phyloP scores from a whole-genome alignment of 176 grass and related monocot genomes.

The Eragrostis curvula region DNA sequence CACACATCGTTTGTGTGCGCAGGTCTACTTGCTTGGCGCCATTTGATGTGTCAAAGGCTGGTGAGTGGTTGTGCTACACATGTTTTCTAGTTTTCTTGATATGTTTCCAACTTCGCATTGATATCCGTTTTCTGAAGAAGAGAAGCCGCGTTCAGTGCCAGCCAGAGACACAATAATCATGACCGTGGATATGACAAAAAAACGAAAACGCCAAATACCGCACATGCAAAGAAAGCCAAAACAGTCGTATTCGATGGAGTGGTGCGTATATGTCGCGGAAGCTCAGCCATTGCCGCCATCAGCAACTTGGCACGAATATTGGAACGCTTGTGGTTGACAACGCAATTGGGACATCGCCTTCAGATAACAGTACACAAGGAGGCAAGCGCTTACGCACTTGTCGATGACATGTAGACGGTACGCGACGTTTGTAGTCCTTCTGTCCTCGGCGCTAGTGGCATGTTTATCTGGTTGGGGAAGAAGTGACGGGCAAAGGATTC shows the following conservation, averaged over 20 bases:
- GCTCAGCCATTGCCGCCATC: background rate
- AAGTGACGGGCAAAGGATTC: constrained; percentile 47
- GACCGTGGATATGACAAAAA: background rate
- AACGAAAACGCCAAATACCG: background rate
- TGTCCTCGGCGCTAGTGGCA: background rate
- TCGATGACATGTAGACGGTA: background rate
- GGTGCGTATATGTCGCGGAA: background rate
- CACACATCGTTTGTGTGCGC: constrained; percentile 38
- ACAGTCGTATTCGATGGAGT: background rate
- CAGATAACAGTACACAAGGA: background rate
- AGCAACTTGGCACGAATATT: constrained; percentile 5
- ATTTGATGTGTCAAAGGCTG: background rate
- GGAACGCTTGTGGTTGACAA: constrained; percentile 31
- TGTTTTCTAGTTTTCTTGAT: background rate
- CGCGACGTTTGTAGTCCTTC: constrained; percentile 9
- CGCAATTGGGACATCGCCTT: background rate
- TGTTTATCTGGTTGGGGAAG: constrained; percentile 17
- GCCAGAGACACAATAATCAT: background rate
- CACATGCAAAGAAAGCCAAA: background rate
- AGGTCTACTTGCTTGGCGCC: background rate
- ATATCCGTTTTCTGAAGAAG: background rate
- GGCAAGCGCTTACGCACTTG: constrained; percentile 3
- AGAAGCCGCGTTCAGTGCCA: background rate
- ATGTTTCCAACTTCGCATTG: background rate
- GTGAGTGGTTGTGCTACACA: background rate